Evolutionary conservation across 768 basidiomycete species (phyloP).

Genomic region (Lactarius deliciosus): DNA sequence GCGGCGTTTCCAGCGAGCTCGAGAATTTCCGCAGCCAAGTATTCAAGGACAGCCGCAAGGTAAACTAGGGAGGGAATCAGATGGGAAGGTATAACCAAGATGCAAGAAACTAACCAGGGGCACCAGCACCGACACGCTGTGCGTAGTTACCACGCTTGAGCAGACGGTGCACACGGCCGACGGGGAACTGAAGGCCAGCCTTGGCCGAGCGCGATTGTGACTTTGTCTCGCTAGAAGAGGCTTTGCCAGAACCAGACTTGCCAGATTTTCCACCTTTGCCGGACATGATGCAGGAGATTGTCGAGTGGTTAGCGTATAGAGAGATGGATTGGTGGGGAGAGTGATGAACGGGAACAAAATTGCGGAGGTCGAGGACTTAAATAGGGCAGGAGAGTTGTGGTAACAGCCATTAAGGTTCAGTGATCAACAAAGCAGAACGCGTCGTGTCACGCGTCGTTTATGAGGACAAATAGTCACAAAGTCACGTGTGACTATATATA

Average conservation of each 20-base stretch:
- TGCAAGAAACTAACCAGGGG: constrained; percentile 54
- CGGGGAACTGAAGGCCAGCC: constrained; percentile 81
- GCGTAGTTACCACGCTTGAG: constrained; percentile 87
- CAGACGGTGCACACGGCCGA: constrained; percentile 90
- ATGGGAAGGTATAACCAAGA: constrained; percentile 4
- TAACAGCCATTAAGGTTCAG: constrained; percentile 38
- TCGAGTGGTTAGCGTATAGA: constrained; percentile 9
- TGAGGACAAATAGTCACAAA: constrained; percentile 33
- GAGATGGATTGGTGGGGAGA: not conserved
- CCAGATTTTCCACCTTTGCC: constrained; percentile 52
- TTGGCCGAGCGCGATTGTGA: constrained; percentile 71
- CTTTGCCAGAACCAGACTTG: constrained; percentile 43
- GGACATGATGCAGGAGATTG: constrained; percentile 48
- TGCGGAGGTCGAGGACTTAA: constrained; percentile 29
- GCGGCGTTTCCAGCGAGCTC: constrained; percentile 88
- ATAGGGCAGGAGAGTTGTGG: constrained; percentile 31
- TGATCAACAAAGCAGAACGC: constrained; percentile 41
- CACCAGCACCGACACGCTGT: constrained; percentile 86
- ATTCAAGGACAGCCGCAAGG: constrained; percentile 87
- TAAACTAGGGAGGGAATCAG: constrained; percentile 52
- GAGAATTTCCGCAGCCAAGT: constrained; percentile 89
- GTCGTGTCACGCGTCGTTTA: constrained; percentile 31
- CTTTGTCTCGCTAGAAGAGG: constrained; percentile 44
- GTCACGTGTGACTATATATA: constrained; percentile 26
- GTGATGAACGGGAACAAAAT: not conserved